phyloP scores from a whole-genome alignment of 164 flowering plant species.

The Aristolochia contorta region DNA sequence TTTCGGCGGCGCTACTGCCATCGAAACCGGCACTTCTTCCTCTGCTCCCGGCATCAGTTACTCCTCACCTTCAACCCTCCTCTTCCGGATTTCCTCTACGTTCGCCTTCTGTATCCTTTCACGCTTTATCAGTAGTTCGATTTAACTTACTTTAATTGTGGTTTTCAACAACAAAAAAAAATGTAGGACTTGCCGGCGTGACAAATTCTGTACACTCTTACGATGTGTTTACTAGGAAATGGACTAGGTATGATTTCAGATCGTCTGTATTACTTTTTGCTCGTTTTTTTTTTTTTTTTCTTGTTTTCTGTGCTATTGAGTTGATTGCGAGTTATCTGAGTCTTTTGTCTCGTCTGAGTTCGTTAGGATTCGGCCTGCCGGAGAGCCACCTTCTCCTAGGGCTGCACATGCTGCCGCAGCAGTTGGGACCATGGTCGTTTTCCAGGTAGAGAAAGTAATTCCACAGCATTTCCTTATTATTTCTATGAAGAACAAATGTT shows the following conservation, averaged over 20 bases:
- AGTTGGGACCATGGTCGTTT: constrained; percentile 97
- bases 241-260: constrained; percentile 50
- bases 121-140: background rate
- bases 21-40: constrained; percentile 40
- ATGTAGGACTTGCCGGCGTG: constrained; percentile 82
- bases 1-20: constrained; percentile 97
- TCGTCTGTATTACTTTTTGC: background rate
- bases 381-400: constrained; percentile 98
- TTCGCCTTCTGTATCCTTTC: background rate
- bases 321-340: background rate
- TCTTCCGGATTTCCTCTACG: background rate
- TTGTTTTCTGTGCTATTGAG: background rate
- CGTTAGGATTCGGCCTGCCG: constrained; percentile 63
- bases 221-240: constrained; percentile 80
- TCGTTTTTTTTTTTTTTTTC: no score
- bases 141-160: background rate
- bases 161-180: background rate
- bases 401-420: constrained; percentile 98
- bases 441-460: constrained; percentile 55
- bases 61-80: constrained; percentile 1
- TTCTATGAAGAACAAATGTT: background rate
- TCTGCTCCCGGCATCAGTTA: constrained; percentile 13
- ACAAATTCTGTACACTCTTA: constrained; percentile 87
- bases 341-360: constrained; percentile 1
- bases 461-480: background rate